Evolutionary conservation across 1,139 yeast genomes (phyloP), one percentile per base, ranked within the genome.

Genomic region (Kazachstania sp.): DNA sequence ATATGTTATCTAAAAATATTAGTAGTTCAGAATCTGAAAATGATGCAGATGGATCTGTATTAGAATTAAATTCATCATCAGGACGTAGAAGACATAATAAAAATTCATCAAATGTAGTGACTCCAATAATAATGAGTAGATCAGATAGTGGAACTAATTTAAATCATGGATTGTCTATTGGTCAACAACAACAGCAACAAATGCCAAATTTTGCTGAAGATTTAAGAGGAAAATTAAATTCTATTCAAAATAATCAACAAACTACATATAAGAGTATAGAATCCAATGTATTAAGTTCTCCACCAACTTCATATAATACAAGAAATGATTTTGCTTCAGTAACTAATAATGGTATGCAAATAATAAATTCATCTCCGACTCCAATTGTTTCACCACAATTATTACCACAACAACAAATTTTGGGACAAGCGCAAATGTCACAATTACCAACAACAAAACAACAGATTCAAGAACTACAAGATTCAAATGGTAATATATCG

Each of bases 1-100:
- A 58, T 31, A 28, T 60, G 39, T 32, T 59, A n/a, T 47, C 51
- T 11, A 50, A 46, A 4, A 70, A 72, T 36, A 64, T 77, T 6
- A 63, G 66, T 39, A 71, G 66, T 44, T 52, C 58, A 7, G 62
- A 59, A 28, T 46, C 54, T 8, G 59, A 52, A 13, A 45, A 47
- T 34, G 50, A 46, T 15, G 48, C 40, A n/a, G 29, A 38, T 30
- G 29, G 29, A 28, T 16, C 41, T n/a, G 18, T 32, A 15, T 32
- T 32, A 15, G 36, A 32, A 18, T 15, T 32, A 15, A 32, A 32
- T 18, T 15, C 19, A 15, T 18, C 15, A 6, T 15, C 36, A 2
- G 36, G 36, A 32, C 36, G 36, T 32, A 32, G 36, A 15, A 32
- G 36, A 32, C 36, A 32, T 15, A 16, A n/a, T 12, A 52, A 58